Evolutionary conservation across 345 rosid species (phyloP).

Genomic region (Linum lewisii): DNA sequence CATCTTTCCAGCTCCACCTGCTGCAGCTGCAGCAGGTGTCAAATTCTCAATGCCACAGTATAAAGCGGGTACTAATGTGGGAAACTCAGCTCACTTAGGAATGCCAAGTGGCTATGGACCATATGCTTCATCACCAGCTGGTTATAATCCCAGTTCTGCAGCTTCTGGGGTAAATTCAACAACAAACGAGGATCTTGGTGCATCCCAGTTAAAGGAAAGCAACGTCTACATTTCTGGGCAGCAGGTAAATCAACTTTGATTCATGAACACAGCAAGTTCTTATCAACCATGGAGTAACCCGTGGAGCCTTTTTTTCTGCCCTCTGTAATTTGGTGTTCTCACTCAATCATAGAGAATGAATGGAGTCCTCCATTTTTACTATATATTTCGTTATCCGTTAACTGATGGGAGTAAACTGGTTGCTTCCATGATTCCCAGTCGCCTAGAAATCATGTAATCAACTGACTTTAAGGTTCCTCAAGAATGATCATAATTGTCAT

Average conservation of each 20-base stretch:
- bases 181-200: conserved; percentile 59
- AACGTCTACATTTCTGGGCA: conserved; percentile 62
- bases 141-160: conserved; percentile 61
- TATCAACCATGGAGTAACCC: neutral
- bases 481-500: too few relatives aligned
- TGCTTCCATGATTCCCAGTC: too few relatives aligned
- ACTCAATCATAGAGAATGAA: neutral
- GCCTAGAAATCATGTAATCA: too few relatives aligned
- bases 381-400: too few relatives aligned
- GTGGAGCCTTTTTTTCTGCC: neutral
- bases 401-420: neutral
- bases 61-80: conserved; percentile 66
- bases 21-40: conserved; percentile 55
- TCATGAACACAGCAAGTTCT: neutral
- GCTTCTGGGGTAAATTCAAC: conserved; percentile 58
- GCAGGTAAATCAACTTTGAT: conserved; percentile 39
- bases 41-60: conserved; percentile 73
- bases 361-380: too few relatives aligned
- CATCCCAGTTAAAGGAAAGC: conserved; percentile 74
- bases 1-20: conserved; percentile 59
- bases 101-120: conserved; percentile 75
- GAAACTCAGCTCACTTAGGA: conserved; percentile 57
- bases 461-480: too few relatives aligned
- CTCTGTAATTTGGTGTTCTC: too few relatives aligned
- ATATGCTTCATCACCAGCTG: conserved; percentile 66